Conservation (phyloP, 2,329 filamentous ascomycete species). For the Albophoma yamanashiensis region DNA sequence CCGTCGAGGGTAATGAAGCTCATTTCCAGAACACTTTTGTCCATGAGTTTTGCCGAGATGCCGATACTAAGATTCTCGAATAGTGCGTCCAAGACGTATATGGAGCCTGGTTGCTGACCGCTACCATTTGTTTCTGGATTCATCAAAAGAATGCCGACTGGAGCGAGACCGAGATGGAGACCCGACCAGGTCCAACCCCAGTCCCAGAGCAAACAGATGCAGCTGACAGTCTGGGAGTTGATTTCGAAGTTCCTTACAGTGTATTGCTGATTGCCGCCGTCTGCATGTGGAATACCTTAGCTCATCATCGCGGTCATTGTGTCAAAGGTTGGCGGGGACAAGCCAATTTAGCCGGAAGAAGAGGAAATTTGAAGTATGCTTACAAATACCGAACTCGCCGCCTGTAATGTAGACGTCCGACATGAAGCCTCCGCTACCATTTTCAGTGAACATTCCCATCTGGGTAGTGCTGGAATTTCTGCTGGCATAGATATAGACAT, state of each 20-base stretch:
- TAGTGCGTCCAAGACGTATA: conserved; percentile 42
- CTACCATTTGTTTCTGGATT: too few relatives aligned
- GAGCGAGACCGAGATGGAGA: conserved; percentile 20
- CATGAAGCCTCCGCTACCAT: conserved; percentile 77
- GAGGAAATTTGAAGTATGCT: too few relatives aligned
- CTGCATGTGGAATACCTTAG: too few relatives aligned
- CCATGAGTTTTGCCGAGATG: too few relatives aligned
- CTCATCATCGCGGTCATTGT: too few relatives aligned
- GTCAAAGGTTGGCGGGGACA: too few relatives aligned
- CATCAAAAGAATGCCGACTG: too few relatives aligned
- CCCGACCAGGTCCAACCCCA: conserved; percentile 79
- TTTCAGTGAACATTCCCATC: conserved; percentile 74
- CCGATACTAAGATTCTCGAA: too few relatives aligned
- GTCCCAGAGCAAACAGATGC: conserved; percentile 68
- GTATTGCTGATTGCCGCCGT: conserved; percentile 80
- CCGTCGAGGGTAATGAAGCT: too few relatives aligned
- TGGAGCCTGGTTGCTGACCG: conserved; percentile 22
- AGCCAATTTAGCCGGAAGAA: too few relatives aligned
- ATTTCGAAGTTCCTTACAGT: conserved; percentile 75
- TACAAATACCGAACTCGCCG: conserved; percentile 59
- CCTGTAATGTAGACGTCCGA: conserved; percentile 77
- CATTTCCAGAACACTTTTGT: too few relatives aligned
- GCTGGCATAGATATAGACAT: conserved; percentile 40
- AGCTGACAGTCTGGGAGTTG: conserved; percentile 71
- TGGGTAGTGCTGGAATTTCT: conserved; percentile 25